These are phyloP conservation scores for Puccinia sorghi DNA, from an alignment of 1,284 basidiomycete species.

Conservation along the genomic window DNA sequence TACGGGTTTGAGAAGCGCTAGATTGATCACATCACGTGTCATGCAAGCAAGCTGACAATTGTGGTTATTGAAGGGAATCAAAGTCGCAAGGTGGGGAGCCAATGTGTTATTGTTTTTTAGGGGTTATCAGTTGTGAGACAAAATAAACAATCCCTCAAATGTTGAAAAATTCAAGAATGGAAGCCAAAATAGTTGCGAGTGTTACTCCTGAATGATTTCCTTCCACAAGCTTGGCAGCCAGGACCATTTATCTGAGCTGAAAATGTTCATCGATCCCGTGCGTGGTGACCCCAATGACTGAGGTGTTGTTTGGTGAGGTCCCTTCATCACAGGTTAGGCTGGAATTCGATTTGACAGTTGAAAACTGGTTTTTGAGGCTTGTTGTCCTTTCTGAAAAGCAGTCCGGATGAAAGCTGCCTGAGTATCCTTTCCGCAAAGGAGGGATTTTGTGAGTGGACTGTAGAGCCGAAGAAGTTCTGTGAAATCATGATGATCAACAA, in stretches of 20 bases:
- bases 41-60: no score
- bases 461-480: not conserved
- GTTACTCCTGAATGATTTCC: constrained; percentile 1
- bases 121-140: no score
- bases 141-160: no score
- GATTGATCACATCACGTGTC: no score
- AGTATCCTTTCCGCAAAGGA: not conserved
- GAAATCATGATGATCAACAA: not conserved
- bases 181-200: not conserved
- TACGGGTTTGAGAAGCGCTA: no score
- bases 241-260: not conserved
- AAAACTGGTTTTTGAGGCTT: not conserved
- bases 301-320: not conserved
- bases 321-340: not conserved
- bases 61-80: no score
- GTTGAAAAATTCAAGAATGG: no score
- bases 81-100: no score
- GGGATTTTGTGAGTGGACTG: not conserved
- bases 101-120: no score
- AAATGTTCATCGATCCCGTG: not conserved
- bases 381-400: not conserved
- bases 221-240: not conserved
- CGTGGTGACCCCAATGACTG: not conserved
- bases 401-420: not conserved
- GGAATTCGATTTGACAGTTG: not conserved